These are phyloP conservation scores for Lojkania enalia DNA, from an alignment of 2,329 filamentous ascomycete genomes.

Conservation along the genomic window DNA sequence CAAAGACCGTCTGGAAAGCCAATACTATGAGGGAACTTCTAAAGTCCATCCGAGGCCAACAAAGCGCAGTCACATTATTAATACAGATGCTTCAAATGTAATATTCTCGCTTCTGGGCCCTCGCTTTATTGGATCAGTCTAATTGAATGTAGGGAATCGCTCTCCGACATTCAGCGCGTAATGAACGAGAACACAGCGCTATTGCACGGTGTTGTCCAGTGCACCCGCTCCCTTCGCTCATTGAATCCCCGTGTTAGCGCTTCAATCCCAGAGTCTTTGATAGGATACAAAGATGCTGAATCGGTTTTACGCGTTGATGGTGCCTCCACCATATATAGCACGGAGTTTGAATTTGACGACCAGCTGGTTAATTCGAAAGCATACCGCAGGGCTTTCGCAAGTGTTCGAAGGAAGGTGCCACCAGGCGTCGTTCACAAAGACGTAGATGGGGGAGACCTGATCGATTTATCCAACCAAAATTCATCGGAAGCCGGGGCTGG, in stretches of 20 bases:
- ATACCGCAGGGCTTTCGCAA: slow-evolving; percentile 9
- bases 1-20: slow-evolving; percentile 14
- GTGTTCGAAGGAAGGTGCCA: too few relatives aligned
- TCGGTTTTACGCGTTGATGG: slow-evolving; percentile 1
- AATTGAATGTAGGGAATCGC: slow-evolving; percentile 9
- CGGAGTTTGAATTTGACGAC: slow-evolving; percentile 16
- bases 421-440: too few relatives aligned
- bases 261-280: neutral
- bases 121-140: neutral
- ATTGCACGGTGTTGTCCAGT: slow-evolving; percentile 2
- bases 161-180: slow-evolving; percentile 9
- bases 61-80: slow-evolving; percentile 11
- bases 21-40: slow-evolving; percentile 12
- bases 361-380: slow-evolving; percentile 11
- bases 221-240: slow-evolving; percentile 4
- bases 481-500: too few relatives aligned
- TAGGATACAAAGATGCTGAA: neutral
- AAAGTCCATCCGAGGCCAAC: slow-evolving; percentile 11
- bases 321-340: slow-evolving; percentile 6
- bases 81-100: slow-evolving; percentile 16
- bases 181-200: slow-evolving; percentile 7
- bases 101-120: neutral
- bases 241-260: slow-evolving; percentile 5
- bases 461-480: too few relatives aligned
- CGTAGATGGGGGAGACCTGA: too few relatives aligned